These are phyloP conservation scores for Sporothrix dimorphospora DNA, from an alignment of 2,329 filamentous ascomycete species.

Conservation along the genomic window DNA sequence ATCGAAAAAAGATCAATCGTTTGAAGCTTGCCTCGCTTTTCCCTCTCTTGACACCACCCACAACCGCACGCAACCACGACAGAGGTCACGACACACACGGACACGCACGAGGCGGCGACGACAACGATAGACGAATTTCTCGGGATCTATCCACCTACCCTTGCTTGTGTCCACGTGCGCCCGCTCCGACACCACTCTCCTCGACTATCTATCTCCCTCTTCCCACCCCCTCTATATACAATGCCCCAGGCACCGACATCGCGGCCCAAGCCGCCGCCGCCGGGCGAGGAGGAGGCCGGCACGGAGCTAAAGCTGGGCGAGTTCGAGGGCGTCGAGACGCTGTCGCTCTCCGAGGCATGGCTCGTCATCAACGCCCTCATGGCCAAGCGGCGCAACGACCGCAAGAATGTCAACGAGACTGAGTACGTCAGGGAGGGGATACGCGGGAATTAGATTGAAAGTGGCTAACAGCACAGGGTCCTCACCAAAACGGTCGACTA, in stretches of 20 bases:
- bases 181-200: background rate
- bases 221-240: slow-evolving; percentile 32
- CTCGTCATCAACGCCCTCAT: slow-evolving; percentile 90
- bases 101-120: too few relatives aligned
- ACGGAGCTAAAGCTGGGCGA: slow-evolving; percentile 84
- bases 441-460: background rate
- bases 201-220: background rate
- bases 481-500: slow-evolving; percentile 89
- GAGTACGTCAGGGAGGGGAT: slow-evolving; percentile 58
- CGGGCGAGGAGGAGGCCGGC: slow-evolving; percentile 86
- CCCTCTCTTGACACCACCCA: background rate
- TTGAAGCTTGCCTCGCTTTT: background rate
- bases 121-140: background rate
- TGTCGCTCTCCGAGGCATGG: slow-evolving; percentile 89
- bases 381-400: slow-evolving; percentile 75
- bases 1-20: background rate
- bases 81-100: background rate
- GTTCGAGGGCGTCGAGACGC: slow-evolving; percentile 86
- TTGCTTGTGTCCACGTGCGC: slow-evolving; percentile 17
- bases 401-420: slow-evolving; percentile 81
- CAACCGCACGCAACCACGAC: background rate
- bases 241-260: slow-evolving; percentile 57
- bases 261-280: slow-evolving; percentile 67
- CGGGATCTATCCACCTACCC: background rate
- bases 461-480: slow-evolving; percentile 55